Conservation (phyloP, 2,329 filamentous ascomycete species). For the Aspergillus quadrilineatus region DNA sequence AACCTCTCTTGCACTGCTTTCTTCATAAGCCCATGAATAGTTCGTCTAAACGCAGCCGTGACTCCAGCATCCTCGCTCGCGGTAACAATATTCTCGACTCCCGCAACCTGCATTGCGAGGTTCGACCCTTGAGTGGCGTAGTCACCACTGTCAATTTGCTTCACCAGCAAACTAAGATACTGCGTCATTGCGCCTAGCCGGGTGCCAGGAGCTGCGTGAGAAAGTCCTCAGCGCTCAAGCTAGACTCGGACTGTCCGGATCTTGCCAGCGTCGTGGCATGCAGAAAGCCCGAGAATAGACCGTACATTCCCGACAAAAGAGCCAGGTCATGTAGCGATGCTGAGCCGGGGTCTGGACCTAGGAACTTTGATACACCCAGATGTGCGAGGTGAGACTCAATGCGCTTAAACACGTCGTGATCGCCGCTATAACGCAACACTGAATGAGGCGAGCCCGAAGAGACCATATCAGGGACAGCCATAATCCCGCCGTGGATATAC, state of each 20-base stretch:
- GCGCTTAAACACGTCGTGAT: background rate
- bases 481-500: constrained; percentile 18
- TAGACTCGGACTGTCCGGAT: background rate
- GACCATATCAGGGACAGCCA: constrained; percentile 16
- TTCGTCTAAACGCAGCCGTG: background rate
- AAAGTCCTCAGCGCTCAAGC: constrained; percentile 1
- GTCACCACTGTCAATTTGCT: constrained; percentile 12
- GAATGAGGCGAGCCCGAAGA: constrained; percentile 6
- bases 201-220: constrained; percentile 7
- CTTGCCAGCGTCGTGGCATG: constrained; percentile 12
- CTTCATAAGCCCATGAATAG: background rate
- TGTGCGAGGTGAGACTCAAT: background rate
- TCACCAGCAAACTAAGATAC: constrained; percentile 10
- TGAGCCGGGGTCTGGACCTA: constrained; percentile 10
- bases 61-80: constrained; percentile 9
- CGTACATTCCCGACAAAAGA: constrained; percentile 16
- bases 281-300: constrained; percentile 18
- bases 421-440: constrained; percentile 10
- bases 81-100: constrained; percentile 5
- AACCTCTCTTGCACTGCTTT: constrained; percentile 7
- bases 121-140: constrained; percentile 12
- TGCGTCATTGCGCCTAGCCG: constrained; percentile 13
- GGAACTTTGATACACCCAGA: constrained; percentile 7
- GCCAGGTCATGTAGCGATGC: constrained; percentile 17
- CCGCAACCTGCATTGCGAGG: constrained; percentile 13